phyloP scores from a whole-genome alignment of 257 asterid genomes.

The Buddleja alternifolia region DNA sequence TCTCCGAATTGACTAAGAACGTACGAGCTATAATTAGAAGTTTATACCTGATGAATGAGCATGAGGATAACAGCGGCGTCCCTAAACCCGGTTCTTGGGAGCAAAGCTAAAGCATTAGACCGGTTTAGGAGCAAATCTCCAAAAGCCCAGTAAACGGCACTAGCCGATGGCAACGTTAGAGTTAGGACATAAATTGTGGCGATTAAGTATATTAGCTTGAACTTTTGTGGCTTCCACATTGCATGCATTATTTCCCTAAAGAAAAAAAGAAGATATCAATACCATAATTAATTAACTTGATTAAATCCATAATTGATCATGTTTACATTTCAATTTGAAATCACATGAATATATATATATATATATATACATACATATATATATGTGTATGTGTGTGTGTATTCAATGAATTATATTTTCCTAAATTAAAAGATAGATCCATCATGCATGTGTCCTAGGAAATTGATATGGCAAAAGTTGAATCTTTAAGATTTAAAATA shows the following conservation, averaged over 20 bases:
- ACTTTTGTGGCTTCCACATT: constrained; percentile 93
- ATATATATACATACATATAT: too few species aligned
- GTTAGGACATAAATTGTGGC: constrained; percentile 82
- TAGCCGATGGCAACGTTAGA: constrained; percentile 80
- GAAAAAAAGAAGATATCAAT: background rate
- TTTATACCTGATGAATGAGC: constrained; percentile 81
- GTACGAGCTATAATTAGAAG: background rate
- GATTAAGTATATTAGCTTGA: constrained; percentile 70
- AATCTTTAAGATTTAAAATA: too few species aligned
- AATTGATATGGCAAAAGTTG: too few species aligned
- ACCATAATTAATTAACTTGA: background rate
- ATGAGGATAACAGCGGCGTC: constrained; percentile 86
- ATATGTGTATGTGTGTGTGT: too few species aligned
- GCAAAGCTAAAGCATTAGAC: constrained; percentile 77
- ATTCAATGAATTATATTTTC: too few species aligned
- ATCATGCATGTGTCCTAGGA: too few species aligned
- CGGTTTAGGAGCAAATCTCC: constrained; percentile 71
- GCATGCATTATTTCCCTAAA: constrained; percentile 87
- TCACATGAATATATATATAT: background rate
- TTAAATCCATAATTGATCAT: background rate
- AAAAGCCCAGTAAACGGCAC: constrained; percentile 93
- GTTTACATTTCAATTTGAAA: background rate
- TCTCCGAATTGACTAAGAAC: background rate
- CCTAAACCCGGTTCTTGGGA: constrained; percentile 73
- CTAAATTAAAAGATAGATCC: too few species aligned